A percentile compares a stretch with the other conserved stretches of the same genome.
phyloP scores from a whole-genome alignment of 2,329 filamentous ascomycete species.

The Talaromyces piceae region DNA sequence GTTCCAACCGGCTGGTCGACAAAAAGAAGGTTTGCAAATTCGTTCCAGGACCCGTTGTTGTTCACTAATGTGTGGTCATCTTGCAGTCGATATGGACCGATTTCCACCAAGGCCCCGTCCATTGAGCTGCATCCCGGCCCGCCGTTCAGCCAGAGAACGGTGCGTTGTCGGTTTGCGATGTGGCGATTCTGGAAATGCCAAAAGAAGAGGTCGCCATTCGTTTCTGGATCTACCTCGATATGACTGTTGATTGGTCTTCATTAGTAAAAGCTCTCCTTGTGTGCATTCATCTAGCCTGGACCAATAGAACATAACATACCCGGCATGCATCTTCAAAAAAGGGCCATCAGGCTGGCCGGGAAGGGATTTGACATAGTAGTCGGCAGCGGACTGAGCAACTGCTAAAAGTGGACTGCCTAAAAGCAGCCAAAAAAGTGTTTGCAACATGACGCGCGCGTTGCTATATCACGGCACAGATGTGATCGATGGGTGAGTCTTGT shows the following conservation, averaged over 20 bases:
- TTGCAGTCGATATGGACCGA: slow-evolving; percentile 84
- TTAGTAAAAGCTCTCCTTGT: background rate
- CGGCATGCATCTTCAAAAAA: slow-evolving; percentile 93
- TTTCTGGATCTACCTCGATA: slow-evolving; percentile 76
- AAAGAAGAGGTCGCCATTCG: slow-evolving; percentile 94
- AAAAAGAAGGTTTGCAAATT: slow-evolving; percentile 94
- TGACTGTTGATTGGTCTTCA: slow-evolving; percentile 51
- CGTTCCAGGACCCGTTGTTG: slow-evolving; percentile 96
- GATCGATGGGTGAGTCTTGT: background rate
- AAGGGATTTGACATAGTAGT: slow-evolving; percentile 82
- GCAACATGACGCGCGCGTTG: background rate
- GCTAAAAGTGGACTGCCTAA: slow-evolving; percentile 18
- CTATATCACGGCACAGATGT: background rate
- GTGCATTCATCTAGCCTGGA: background rate
- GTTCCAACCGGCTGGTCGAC: slow-evolving; percentile 96
- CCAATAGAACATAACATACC: slow-evolving; percentile 48
- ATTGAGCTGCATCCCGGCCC: slow-evolving; percentile 96
- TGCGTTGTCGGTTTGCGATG: slow-evolving; percentile 83
- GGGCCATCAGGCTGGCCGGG: slow-evolving; percentile 76
- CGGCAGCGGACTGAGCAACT: slow-evolving; percentile 56
- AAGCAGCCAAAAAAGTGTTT: slow-evolving; percentile 15
- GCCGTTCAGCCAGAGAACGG: slow-evolving; percentile 94
- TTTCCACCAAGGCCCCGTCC: slow-evolving; percentile 93
- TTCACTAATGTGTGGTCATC: slow-evolving; percentile 63
- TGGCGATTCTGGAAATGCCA: slow-evolving; percentile 97